Conservation (phyloP, 1,284 basidiomycete genomes). For the Cystobasidiaceae sp. region DNA sequence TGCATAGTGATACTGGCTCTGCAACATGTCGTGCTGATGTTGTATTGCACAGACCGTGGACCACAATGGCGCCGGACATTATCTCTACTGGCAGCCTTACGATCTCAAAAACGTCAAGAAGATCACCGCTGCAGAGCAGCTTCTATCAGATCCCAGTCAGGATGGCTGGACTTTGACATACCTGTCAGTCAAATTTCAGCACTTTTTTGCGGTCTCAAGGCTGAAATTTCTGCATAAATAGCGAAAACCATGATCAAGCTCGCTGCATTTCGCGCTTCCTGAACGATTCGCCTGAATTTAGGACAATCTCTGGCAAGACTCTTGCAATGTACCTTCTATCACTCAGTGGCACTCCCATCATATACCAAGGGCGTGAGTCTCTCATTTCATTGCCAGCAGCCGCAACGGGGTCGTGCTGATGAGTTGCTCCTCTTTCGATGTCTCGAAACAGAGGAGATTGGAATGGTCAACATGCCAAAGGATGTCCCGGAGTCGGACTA, state of each 20-base stretch:
- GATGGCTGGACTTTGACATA: slow-evolving; percentile 20
- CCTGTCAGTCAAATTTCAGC: not conserved
- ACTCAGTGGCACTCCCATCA: slow-evolving; percentile 62
- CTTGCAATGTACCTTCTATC: slow-evolving; percentile 60
- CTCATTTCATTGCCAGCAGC: not conserved
- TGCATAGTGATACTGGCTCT: not conserved
- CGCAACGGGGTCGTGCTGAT: not conserved
- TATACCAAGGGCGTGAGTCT: slow-evolving; percentile 50
- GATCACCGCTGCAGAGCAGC: slow-evolving; percentile 18
- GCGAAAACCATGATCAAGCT: slow-evolving; percentile 32
- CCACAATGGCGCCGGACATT: slow-evolving; percentile 2
- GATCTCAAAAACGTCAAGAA: slow-evolving; percentile 14
- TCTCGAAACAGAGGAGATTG: slow-evolving; percentile 61
- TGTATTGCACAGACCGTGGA: slow-evolving; percentile 2
- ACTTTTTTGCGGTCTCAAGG: too few species aligned
- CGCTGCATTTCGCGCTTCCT: slow-evolving; percentile 22
- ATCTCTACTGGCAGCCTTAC: not conserved
- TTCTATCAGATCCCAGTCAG: slow-evolving; percentile 1
- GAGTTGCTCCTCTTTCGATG: not conserved
- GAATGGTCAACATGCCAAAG: slow-evolving; percentile 61
- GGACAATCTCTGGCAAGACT: slow-evolving; percentile 16
- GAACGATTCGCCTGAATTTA: slow-evolving; percentile 27
- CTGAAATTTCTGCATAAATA: not conserved
- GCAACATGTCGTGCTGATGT: not conserved
- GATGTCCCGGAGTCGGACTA: slow-evolving; percentile 65